phyloP scores from a whole-genome alignment of 2,329 filamentous ascomycete genomes.

The Colletotrichum paranaense region DNA sequence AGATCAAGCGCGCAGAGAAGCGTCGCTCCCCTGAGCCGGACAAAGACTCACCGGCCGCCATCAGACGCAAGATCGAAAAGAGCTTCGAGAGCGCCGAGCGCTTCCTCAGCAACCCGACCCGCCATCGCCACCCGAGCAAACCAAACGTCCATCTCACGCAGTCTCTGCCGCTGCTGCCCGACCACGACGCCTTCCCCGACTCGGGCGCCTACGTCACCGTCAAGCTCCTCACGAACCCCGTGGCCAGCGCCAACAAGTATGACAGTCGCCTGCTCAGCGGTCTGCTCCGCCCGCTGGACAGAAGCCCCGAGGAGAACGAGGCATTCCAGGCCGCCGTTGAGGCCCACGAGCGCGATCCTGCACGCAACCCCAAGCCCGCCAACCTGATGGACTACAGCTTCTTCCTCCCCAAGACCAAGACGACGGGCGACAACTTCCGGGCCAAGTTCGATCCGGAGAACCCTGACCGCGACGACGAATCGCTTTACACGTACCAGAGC shows the following conservation, averaged over 20 bases:
- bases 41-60: slow-evolving; percentile 72
- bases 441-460: slow-evolving; percentile 70
- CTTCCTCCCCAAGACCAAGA: slow-evolving; percentile 65
- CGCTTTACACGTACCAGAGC: slow-evolving; percentile 64
- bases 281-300: slow-evolving; percentile 70
- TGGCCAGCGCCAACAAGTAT: slow-evolving; percentile 63
- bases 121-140: slow-evolving; percentile 67
- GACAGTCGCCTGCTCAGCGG: slow-evolving; percentile 71
- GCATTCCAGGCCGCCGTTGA: slow-evolving; percentile 62
- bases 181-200: slow-evolving; percentile 76
- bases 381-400: slow-evolving; percentile 75
- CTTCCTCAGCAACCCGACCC: slow-evolving; percentile 64
- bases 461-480: slow-evolving; percentile 63
- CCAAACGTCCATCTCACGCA: slow-evolving; percentile 61
- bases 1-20: slow-evolving; percentile 51
- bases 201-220: slow-evolving; percentile 76
- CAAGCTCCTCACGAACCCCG: slow-evolving; percentile 75
- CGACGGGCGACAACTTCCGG: slow-evolving; percentile 66
- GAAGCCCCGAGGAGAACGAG: slow-evolving; percentile 64
- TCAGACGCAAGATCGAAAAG: slow-evolving; percentile 75
- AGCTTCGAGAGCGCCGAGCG: slow-evolving; percentile 66
- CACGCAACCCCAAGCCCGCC: slow-evolving; percentile 65
- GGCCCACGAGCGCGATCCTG: slow-evolving; percentile 67
- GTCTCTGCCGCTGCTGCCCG: slow-evolving; percentile 71
- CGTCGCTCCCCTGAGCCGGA: slow-evolving; percentile 68